Evolutionary conservation across 139 green algal species (phyloP).

Genomic region (Edaphochlamys debaryana): DNA sequence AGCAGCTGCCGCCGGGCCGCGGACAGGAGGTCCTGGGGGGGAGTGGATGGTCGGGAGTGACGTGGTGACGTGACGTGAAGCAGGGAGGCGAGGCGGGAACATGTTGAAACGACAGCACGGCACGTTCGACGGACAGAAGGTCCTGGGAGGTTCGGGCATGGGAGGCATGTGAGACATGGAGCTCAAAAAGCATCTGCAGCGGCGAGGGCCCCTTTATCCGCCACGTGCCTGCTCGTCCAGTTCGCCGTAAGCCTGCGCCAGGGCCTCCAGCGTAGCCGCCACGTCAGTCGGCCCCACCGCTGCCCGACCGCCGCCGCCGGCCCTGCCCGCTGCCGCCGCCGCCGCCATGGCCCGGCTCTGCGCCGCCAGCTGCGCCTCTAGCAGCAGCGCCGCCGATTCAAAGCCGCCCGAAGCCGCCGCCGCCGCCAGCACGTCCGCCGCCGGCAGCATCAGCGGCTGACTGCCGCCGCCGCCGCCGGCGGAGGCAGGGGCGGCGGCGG

Average conservation of each 20-base stretch:
- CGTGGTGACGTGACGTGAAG: too few relatives aligned
- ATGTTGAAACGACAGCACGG: too few relatives aligned
- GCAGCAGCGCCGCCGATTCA: slow-evolving; percentile 13
- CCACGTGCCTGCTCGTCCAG: slow-evolving; percentile 30
- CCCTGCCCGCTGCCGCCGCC: background rate
- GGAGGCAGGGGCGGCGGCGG: background rate
- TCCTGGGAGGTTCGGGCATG: too few relatives aligned
- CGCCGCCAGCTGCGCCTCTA: background rate
- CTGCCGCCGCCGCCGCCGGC: background rate
- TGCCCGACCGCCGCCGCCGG: background rate
- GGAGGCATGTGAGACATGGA: too few relatives aligned
- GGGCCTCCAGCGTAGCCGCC: slow-evolving; percentile 25
- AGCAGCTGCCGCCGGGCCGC: slow-evolving; percentile 24
- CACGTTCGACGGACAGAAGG: too few relatives aligned
- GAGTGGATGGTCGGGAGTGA: too few relatives aligned
- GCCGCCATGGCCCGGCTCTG: background rate
- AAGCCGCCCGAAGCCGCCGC: background rate
- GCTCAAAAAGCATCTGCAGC: too few relatives aligned
- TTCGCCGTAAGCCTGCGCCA: slow-evolving; percentile 15
- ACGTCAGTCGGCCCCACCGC: background rate
- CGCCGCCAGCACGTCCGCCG: slow-evolving; percentile 22
- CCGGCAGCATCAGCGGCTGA: slow-evolving; percentile 10
- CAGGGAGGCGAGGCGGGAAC: too few relatives aligned
- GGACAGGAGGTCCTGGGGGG: background rate
- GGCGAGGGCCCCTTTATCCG: too few relatives aligned